Conservation (phyloP, 1,284 basidiomycete genomes). For the Fomitopsis betulina region DNA sequence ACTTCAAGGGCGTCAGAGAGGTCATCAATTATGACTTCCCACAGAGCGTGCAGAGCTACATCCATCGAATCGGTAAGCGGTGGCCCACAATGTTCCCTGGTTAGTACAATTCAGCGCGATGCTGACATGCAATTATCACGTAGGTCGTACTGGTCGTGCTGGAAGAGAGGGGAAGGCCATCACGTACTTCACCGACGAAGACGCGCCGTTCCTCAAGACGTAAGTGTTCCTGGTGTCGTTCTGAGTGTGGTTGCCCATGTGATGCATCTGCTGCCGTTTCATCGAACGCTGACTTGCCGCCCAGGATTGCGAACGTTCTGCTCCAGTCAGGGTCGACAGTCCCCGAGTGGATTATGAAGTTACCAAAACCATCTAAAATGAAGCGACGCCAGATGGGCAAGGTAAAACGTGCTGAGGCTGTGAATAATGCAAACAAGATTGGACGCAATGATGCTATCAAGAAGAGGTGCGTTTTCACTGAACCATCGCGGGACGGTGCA, state of each 20-base stretch:
- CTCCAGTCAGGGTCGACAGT: slow-evolving; percentile 85
- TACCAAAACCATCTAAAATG: slow-evolving; percentile 88
- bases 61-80: slow-evolving; percentile 84
- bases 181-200: slow-evolving; percentile 95
- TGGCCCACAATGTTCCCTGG: not conserved
- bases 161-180: slow-evolving; percentile 89
- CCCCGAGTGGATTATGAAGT: slow-evolving; percentile 85
- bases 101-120: not conserved
- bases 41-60: slow-evolving; percentile 89
- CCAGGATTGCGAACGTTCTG: slow-evolving; percentile 88
- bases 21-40: slow-evolving; percentile 98
- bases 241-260: not conserved
- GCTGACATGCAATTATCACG: not conserved
- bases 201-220: slow-evolving; percentile 89
- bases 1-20: slow-evolving; percentile 92
- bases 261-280: not conserved
- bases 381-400: slow-evolving; percentile 83
- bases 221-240: slow-evolving; percentile 36
- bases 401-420: slow-evolving; percentile 72
- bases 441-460: slow-evolving; percentile 70
- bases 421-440: slow-evolving; percentile 71
- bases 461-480: slow-evolving; percentile 49
- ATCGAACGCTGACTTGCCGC: slow-evolving; percentile 2
- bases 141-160: slow-evolving; percentile 88
- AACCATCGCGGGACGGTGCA: not conserved